These are phyloP conservation scores for Sporisorium reilianum DNA, from an alignment of 1,284 basidiomycete species.

Conservation along the genomic window DNA sequence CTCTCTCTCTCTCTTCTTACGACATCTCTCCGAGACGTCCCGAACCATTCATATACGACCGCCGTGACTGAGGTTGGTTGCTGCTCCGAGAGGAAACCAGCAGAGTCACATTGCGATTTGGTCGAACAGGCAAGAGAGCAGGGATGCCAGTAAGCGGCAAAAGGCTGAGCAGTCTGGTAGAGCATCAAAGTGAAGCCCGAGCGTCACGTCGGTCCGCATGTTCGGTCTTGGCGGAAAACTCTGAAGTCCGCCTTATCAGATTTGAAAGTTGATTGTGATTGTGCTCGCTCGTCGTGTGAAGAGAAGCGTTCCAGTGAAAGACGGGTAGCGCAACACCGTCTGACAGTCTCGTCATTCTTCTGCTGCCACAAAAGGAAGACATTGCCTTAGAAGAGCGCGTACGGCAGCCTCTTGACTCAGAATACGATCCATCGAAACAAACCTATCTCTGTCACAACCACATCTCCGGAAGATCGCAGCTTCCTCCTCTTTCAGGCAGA, in stretches of 20 bases:
- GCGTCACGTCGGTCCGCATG: neutral
- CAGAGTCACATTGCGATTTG: neutral
- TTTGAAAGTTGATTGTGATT: neutral
- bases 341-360: neutral
- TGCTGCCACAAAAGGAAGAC: neutral
- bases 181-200: neutral
- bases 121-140: too few species aligned
- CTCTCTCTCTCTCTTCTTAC: too few species aligned
- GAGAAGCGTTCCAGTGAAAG: too few species aligned
- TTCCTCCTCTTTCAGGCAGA: neutral
- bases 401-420: neutral
- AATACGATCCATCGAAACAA: neutral
- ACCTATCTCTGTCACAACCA: neutral
- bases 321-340: too few species aligned
- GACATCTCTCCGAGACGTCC: constrained; percentile 5
- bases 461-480: neutral
- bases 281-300: too few species aligned
- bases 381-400: neutral
- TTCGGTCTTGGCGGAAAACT: neutral
- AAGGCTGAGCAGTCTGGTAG: neutral
- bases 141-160: too few species aligned
- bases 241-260: neutral
- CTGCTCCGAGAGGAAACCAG: neutral
- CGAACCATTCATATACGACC: constrained; percentile 15
- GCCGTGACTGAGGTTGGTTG: neutral